Evolutionary conservation across 2,329 filamentous ascomycete genomes (phyloP).

Genomic region (Pseudocercospora eumusae): DNA sequence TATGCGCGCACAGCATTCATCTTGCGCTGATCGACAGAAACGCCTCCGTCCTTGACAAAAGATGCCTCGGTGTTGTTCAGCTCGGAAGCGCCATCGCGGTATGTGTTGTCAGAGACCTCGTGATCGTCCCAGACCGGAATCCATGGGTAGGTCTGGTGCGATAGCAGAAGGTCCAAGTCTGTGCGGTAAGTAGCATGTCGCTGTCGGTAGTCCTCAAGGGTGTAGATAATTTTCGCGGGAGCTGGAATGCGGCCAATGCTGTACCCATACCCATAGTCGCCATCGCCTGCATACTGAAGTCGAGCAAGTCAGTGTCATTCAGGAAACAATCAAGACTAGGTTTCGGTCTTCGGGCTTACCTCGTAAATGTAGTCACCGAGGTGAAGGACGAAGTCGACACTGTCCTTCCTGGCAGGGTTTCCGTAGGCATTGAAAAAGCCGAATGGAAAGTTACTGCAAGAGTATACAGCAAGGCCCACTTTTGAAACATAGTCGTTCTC

Average conservation of each 20-base stretch:
- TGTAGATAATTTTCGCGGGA: slow-evolving; percentile 55
- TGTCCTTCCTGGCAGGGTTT: slow-evolving; percentile 46
- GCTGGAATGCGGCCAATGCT: slow-evolving; percentile 55
- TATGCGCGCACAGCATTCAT: slow-evolving; percentile 72
- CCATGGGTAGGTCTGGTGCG: slow-evolving; percentile 61
- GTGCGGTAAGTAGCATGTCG: slow-evolving; percentile 61
- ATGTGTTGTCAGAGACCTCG: slow-evolving; percentile 65
- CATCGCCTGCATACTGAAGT: slow-evolving; percentile 43
- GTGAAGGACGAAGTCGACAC: slow-evolving; percentile 51
- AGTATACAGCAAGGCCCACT: slow-evolving; percentile 68
- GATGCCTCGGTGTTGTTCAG: slow-evolving; percentile 68
- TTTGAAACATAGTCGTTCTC: slow-evolving; percentile 58
- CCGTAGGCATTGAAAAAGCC: slow-evolving; percentile 44
- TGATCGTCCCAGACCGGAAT: slow-evolving; percentile 66
- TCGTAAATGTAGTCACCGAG: slow-evolving; percentile 66
- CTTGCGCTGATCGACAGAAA: slow-evolving; percentile 72
- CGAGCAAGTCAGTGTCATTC: slow-evolving; percentile 41
- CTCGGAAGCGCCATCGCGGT: slow-evolving; percentile 60
- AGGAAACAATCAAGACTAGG: background rate
- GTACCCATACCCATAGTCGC: slow-evolving; percentile 51
- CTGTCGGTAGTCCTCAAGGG: slow-evolving; percentile 61
- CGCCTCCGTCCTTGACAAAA: slow-evolving; percentile 58
- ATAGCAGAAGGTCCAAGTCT: slow-evolving; percentile 60
- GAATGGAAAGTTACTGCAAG: slow-evolving; percentile 65
- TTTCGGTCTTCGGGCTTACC: background rate